Percentiles rank a stretch among this genome's conserved stretches.
These are phyloP conservation scores for Aureobasidium pullulans DNA, from an alignment of 2,329 filamentous ascomycete species.

Conservation along the genomic window DNA sequence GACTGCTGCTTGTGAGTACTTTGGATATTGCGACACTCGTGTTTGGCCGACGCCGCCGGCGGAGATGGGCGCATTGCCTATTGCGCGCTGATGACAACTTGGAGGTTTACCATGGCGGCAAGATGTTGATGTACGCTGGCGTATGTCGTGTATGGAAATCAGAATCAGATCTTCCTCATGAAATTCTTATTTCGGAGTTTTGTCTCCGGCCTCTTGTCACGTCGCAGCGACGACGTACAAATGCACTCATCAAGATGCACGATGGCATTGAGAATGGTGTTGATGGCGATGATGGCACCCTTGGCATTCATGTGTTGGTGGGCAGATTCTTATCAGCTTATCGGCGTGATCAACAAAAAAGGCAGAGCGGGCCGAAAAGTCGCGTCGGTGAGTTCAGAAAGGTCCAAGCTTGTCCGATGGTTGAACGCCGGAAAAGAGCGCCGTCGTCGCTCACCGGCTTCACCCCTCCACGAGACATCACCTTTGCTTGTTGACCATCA, in stretches of 20 bases:
- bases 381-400: not conserved
- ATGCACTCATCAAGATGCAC: too few relatives aligned
- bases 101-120: too few relatives aligned
- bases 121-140: too few relatives aligned
- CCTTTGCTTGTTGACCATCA: not conserved
- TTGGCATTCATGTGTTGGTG: not conserved
- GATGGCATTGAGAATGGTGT: too few relatives aligned
- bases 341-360: not conserved
- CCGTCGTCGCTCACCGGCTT: not conserved
- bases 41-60: not conserved
- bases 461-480: not conserved
- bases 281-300: too few relatives aligned
- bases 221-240: too few relatives aligned
- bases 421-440: slow-evolving; percentile 1
- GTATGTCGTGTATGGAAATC: too few relatives aligned
- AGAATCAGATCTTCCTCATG: too few relatives aligned
- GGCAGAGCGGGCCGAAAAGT: not conserved
- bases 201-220: too few relatives aligned
- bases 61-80: slow-evolving; percentile 22
- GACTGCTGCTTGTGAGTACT: not conserved
- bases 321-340: not conserved
- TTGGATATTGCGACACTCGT: not conserved
- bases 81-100: too few relatives aligned
- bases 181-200: too few relatives aligned
- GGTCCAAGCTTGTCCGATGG: slow-evolving; percentile 2